phyloP scores from a whole-genome alignment of 495 filamentous ascomycete species.

The Stereocaulon alpinum region DNA sequence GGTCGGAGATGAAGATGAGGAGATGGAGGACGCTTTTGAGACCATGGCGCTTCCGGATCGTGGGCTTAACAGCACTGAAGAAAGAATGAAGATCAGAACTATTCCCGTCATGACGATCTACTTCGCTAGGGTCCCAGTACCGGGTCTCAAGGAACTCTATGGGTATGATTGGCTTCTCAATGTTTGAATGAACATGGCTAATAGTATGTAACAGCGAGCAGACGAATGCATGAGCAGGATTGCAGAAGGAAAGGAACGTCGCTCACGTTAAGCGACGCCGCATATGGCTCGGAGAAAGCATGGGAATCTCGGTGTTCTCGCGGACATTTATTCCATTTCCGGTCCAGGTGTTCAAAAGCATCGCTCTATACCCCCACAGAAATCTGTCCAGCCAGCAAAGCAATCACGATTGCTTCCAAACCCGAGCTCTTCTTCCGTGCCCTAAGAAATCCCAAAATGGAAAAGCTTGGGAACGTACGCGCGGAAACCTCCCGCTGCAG shows the following conservation, averaged over 20 bases:
- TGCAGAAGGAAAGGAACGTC: too few relatives aligned
- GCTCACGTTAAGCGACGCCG: too few relatives aligned
- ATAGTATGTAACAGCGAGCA: conserved; percentile 22
- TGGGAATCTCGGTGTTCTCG: background rate
- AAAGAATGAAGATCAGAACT: conserved; percentile 23
- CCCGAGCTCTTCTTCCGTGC: background rate
- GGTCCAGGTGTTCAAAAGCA: background rate
- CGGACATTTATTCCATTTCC: background rate
- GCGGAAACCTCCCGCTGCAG: background rate
- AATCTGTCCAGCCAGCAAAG: background rate
- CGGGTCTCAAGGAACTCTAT: conserved; percentile 38
- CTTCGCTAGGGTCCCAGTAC: conserved; percentile 43
- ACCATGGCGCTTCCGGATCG: conserved; percentile 37
- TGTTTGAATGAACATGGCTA: background rate
- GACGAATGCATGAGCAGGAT: conserved; percentile 26
- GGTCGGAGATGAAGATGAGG: conserved; percentile 21
- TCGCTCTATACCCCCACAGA: background rate
- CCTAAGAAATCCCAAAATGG: background rate
- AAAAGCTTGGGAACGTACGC: conserved; percentile 4
- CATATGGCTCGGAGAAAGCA: background rate
- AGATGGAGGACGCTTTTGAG: conserved; percentile 45
- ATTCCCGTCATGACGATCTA: conserved; percentile 48
- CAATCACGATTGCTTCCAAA: background rate
- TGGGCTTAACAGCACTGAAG: conserved; percentile 16
- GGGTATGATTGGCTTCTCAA: conserved; percentile 26